These are phyloP conservation scores for Sisymbrium irio DNA, from an alignment of 345 rosid genomes.

Conservation along the genomic window DNA sequence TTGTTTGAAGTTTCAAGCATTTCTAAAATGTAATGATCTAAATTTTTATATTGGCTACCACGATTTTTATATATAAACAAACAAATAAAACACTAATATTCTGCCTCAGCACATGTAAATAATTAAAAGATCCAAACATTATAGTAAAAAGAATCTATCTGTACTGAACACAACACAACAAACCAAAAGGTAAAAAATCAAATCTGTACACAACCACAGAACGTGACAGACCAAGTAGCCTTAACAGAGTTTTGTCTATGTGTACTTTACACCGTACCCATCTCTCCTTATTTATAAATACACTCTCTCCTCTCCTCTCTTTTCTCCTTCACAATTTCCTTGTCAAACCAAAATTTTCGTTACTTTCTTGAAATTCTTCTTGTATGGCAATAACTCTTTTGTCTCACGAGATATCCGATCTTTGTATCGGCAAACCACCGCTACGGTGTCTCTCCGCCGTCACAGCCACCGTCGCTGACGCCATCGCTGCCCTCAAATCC, in stretches of 20 bases:
- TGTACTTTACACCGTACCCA: constrained; percentile 29
- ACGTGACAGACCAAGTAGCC: constrained; percentile 8
- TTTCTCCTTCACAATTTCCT: constrained; percentile 1
- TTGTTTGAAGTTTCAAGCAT: too few species aligned
- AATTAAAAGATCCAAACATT: neutral
- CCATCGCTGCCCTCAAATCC: constrained; percentile 54
- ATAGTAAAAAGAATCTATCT: neutral
- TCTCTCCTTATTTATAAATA: constrained; percentile 25
- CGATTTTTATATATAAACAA: neutral
- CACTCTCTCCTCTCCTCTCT: neutral
- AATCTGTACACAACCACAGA: constrained; percentile 27
- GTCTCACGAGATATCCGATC: constrained; percentile 52
- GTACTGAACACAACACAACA: constrained; percentile 2
- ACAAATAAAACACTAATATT: neutral
- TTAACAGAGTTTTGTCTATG: neutral
- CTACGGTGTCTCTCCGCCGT: constrained; percentile 53
- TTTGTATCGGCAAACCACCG: constrained; percentile 94
- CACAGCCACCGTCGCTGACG: constrained; percentile 46
- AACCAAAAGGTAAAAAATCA: neutral
- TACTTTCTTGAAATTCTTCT: neutral
- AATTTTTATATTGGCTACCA: neutral
- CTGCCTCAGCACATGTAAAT: neutral
- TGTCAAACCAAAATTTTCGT: neutral
- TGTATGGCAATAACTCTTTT: constrained; percentile 29
- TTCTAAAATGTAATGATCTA: neutral